Base-by-base conservation (phyloP, 2,329 filamentous ascomycete genomes). In the Byssochlamys sp. region DNA sequence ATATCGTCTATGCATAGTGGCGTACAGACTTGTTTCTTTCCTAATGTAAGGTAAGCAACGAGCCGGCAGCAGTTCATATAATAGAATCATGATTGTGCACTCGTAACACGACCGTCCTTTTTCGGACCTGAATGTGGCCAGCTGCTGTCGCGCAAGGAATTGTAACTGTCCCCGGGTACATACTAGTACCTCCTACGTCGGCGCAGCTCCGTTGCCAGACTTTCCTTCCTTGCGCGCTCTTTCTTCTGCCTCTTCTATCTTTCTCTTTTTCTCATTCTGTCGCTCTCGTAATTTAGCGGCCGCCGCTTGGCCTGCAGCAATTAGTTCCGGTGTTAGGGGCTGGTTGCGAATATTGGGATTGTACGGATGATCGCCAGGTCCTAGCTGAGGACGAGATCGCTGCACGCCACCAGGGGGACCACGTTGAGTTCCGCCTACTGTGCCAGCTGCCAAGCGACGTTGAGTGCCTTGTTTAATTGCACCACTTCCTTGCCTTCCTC, bases 211-310 rank as follows among this genome's bases (percentile, higher is more conserved):
- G 14, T 39, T 7, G 5, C n/a, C 35, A 2, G 35, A 39, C n/a
- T 39, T 39, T 45, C 19, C n/a, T 39, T 1, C 24, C 3, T 24
- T 48, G 33, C 11, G 52, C 26, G 35, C 27, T 25, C 26, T 74
- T 70, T 4, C 67, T 58, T 2, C 76, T 63, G 0, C 55, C 61
- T 4, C 67, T 63, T 1, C 52, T 61, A 0, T 61, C 57, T 1
- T 62, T 33, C 0, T 66, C 59, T 28, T 64, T 65, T 2, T 55
- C 39, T 51, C 58, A 26, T 66, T 57, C 33, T 33, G 12, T 55
- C 14, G 35, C 35, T 39, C 35, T 39, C 35, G 35, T 12, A 39
- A 19, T 39, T 39, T 39, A 39, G 35, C 14, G 35, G 35, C 35
- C 2, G 35, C 35, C 14, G 35, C 35, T 12, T 39, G 35, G 35